Evolutionary conservation across 768 basidiomycete species (phyloP).

Genomic region (Mycena vulgaris): DNA sequence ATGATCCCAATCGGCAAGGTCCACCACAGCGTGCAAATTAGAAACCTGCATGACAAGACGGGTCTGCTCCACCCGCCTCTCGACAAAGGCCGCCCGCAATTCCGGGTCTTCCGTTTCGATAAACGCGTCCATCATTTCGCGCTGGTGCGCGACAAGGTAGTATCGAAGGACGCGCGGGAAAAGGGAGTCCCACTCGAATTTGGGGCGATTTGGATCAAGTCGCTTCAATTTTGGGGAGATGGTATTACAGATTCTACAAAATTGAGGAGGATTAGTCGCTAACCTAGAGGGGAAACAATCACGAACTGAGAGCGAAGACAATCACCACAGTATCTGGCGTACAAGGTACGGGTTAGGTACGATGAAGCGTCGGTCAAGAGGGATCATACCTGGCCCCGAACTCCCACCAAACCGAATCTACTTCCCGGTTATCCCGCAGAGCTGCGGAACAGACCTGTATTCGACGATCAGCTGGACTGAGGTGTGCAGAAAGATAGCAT

Average conservation of each 20-base stretch:
- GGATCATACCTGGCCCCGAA: too few species aligned
- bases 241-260: not conserved
- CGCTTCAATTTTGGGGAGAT: conserved; percentile 16
- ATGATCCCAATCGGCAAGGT: not conserved
- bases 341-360: too few species aligned
- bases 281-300: not conserved
- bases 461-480: not conserved
- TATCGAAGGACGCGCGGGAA: conserved; percentile 20
- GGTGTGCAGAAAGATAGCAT: not conserved
- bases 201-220: conserved; percentile 10
- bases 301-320: conserved; percentile 18
- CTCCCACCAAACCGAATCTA: conserved; percentile 30
- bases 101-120: not conserved
- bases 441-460: conserved; percentile 10
- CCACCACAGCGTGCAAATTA: not conserved
- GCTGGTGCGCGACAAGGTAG: conserved; percentile 21
- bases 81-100: conserved; percentile 3
- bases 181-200: not conserved
- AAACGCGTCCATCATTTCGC: conserved; percentile 8
- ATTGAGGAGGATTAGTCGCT: not conserved
- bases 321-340: conserved; percentile 14
- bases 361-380: too few species aligned
- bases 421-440: conserved; percentile 8
- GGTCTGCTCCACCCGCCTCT: not conserved
- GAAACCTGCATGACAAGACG: conserved; percentile 9